Base-by-base conservation (phyloP, 169 alveolate genomes). In the Plasmodium vivax region DNA sequence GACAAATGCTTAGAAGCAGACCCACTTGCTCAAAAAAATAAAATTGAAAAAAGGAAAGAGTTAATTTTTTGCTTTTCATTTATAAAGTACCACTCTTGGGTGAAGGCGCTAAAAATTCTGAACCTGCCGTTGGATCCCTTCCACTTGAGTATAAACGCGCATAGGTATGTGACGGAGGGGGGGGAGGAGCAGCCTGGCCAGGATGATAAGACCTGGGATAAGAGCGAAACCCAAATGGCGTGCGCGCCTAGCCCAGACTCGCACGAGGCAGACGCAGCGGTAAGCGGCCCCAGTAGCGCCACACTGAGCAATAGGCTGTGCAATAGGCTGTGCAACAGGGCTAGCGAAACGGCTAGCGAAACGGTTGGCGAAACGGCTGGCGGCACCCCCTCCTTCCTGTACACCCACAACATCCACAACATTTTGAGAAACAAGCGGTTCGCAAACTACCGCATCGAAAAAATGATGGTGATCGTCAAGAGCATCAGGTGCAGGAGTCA, bases 31-130 rank as follows among this genome's bases (percentile, higher is more conserved):
- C 43, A 68, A 27, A 19, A 68, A 23, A 68, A 85, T 32, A 16
- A 38, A 27, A 45, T 38, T 51, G 27, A 41, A 27, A 84, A 84
- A 84, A 81, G 73, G 27, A 90, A 80, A 30, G 83, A 90, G 73
- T 68, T 90, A 90, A 90, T 90, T 32, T 90, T 41, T 38, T 90
- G 91, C 38, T 90, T 58, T 5, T 90, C 94, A 9, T 90, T 90
- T 74, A 90, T 90, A 41, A 90, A 80, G 68, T 90, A 90, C 36
- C 19, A 79, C 12, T 90, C 94, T 1, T 90, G 94, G 94, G 14
- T 90, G n/a, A 90, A 90, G 43, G 94, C 91, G 9, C 51, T 90
- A 38, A 56, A 90, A 58, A 90, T 90, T 2, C 43, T 90, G 51
- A 62, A 90, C 14, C 54, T 90, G 0, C 94, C 94, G 10, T 4